A percentile compares a stretch with the other conserved stretches of the same genome.
phyloP scores from a whole-genome alignment of 2,329 filamentous ascomycete species.

The Elsinoe arachidis region DNA sequence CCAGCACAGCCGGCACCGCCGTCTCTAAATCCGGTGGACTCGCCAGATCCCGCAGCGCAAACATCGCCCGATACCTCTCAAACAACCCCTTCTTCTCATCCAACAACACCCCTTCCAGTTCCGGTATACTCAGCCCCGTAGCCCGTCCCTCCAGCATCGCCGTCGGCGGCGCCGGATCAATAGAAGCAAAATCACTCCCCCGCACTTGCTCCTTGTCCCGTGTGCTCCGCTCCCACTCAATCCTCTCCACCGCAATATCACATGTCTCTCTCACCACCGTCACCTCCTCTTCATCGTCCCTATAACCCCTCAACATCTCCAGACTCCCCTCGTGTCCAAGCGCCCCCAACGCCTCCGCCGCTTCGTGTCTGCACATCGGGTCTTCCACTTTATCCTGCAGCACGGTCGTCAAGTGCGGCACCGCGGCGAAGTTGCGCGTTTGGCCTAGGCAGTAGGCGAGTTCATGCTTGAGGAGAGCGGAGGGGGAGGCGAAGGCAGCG shows the following conservation, averaged over 20 bases:
- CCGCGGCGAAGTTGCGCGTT: conserved; percentile 66
- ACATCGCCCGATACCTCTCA: conserved; percentile 94
- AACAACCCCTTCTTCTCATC: conserved; percentile 75
- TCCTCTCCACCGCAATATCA: conserved; percentile 89
- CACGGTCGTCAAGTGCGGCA: conserved; percentile 63
- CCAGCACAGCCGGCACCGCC: conserved; percentile 75
- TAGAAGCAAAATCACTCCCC: conserved; percentile 81
- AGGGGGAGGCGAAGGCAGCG: conserved; percentile 73
- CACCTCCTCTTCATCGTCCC: conserved; percentile 67
- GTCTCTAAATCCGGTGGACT: conserved; percentile 87
- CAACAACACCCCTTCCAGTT: conserved; percentile 68
- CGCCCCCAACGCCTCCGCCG: conserved; percentile 87
- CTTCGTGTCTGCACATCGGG: conserved; percentile 92
- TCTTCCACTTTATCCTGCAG: conserved; percentile 75
- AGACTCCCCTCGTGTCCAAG: conserved; percentile 68
- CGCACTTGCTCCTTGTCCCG: conserved; percentile 63
- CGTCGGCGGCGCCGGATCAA: conserved; percentile 88
- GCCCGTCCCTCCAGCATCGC: conserved; percentile 48
- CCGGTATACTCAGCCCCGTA: conserved; percentile 55
- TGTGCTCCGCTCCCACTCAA: conserved; percentile 77
- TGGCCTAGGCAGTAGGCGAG: conserved; percentile 95
- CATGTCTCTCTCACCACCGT: conserved; percentile 88
- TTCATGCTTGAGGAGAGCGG: conserved; percentile 89
- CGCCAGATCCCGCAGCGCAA: conserved; percentile 86
- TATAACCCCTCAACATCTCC: conserved; percentile 60